These are phyloP conservation scores for Serpula lacrymans DNA, from an alignment of 768 basidiomycete genomes.

Conservation along the genomic window DNA sequence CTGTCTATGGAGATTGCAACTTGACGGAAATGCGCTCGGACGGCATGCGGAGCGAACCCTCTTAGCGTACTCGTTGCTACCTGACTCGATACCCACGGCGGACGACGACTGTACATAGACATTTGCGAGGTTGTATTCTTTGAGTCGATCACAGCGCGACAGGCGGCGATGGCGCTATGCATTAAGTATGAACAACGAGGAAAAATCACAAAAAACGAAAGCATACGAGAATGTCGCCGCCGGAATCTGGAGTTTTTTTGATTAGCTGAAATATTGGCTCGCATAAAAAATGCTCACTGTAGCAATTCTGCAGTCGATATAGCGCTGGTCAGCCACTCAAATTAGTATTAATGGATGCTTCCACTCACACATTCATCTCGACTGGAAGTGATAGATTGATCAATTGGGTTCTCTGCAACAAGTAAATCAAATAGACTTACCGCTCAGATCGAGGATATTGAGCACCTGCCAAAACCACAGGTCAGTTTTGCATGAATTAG, in stretches of 20 bases:
- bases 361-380: conserved; percentile 64
- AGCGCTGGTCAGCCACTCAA: too few relatives aligned
- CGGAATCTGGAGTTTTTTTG: conserved; percentile 44
- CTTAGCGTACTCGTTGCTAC: not conserved
- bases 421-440: conserved; percentile 41
- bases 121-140: conserved; percentile 50
- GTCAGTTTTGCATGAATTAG: not conserved
- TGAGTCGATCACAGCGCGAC: conserved; percentile 66
- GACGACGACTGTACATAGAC: too few relatives aligned
- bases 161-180: conserved; percentile 54
- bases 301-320: conserved; percentile 44
- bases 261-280: not conserved
- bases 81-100: not conserved
- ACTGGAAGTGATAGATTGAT: too few relatives aligned
- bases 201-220: conserved; percentile 3
- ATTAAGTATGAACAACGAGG: too few relatives aligned
- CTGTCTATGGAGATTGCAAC: conserved; percentile 12
- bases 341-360: too few relatives aligned
- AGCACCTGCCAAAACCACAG: conserved; percentile 39
- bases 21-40: not conserved
- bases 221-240: conserved; percentile 63
- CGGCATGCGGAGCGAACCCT: not conserved
- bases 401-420: too few relatives aligned
- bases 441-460: conserved; percentile 55
- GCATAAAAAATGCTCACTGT: conserved; percentile 37